Evolutionary conservation across 371 early-diverging fungal genomes (phyloP).

Genomic region (Paraphysoderma sedebokerense): DNA sequence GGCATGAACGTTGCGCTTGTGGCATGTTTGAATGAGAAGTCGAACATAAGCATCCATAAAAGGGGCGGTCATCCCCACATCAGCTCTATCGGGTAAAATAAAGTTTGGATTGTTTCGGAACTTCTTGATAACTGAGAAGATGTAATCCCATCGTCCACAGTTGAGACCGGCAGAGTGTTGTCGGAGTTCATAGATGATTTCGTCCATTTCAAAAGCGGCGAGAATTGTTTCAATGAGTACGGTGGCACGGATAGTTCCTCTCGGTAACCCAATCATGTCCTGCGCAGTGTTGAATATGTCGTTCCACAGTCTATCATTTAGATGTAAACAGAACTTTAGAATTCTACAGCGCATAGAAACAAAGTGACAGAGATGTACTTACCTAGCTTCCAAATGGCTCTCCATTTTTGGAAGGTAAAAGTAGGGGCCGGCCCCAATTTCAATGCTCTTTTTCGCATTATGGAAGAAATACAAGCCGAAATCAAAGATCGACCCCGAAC

Average conservation of each 20-base stretch:
- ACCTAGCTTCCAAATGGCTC: constrained; percentile 83
- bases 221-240: constrained; percentile 92
- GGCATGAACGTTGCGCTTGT: constrained; percentile 90
- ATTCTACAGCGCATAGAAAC: neutral
- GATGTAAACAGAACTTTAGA: constrained; percentile 1
- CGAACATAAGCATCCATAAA: constrained; percentile 93
- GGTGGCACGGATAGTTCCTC: constrained; percentile 90
- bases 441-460: constrained; percentile 64
- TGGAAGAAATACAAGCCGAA: constrained; percentile 93
- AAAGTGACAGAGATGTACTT: neutral
- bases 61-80: constrained; percentile 81
- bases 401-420: constrained; percentile 96
- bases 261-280: constrained; percentile 69
- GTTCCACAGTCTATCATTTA: constrained; percentile 63
- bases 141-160: constrained; percentile 98
- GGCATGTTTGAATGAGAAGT: constrained; percentile 88
- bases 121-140: constrained; percentile 91
- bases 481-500: constrained; percentile 84
- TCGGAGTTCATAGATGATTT: constrained; percentile 91
- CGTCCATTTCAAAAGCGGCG: constrained; percentile 95
- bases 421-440: constrained; percentile 84
- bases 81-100: constrained; percentile 74
- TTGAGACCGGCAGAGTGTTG: constrained; percentile 91
- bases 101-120: constrained; percentile 68
- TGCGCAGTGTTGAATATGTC: constrained; percentile 85